Evolutionary conservation across 257 asterid genomes (phyloP).

Genomic region (Solanum etuberosum): DNA sequence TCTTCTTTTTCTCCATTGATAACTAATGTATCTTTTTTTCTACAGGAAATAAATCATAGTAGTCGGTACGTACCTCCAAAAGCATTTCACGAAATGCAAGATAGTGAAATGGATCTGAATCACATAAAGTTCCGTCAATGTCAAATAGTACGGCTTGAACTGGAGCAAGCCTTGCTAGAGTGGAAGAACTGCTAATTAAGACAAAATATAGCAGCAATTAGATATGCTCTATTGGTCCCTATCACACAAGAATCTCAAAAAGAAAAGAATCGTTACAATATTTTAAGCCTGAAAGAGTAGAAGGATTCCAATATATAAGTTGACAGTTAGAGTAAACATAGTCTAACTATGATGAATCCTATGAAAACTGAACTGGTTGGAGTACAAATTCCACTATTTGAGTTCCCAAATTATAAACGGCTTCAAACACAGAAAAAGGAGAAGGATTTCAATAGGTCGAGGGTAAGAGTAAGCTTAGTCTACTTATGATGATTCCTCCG

Average conservation of each 20-base stretch:
- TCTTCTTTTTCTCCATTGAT: not conserved
- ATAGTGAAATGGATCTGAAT: slow-evolving; percentile 76
- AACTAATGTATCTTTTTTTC: not conserved
- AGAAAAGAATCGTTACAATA: not conserved
- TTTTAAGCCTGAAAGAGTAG: not conserved
- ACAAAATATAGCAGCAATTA: slow-evolving; percentile 4
- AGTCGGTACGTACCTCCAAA: slow-evolving; percentile 32
- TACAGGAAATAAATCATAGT: not conserved
- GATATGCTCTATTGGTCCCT: not conserved
- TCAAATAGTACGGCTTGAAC: slow-evolving; percentile 84
- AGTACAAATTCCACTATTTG: not conserved
- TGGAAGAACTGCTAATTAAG: slow-evolving; percentile 27
- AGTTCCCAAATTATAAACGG: not conserved
- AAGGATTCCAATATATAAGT: not conserved
- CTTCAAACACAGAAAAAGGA: not conserved
- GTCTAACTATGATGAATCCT: not conserved
- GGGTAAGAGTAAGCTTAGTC: not conserved
- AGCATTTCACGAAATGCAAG: slow-evolving; percentile 63
- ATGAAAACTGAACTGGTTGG: not conserved
- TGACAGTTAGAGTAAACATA: not conserved
- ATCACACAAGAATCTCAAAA: not conserved
- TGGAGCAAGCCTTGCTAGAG: slow-evolving; percentile 63
- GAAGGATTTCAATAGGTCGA: not conserved
- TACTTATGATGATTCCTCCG: not conserved
- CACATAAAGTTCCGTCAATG: slow-evolving; percentile 81